These are phyloP conservation scores for Asterophora lycoperdoides DNA, from an alignment of 768 basidiomycete species.

Conservation along the genomic window DNA sequence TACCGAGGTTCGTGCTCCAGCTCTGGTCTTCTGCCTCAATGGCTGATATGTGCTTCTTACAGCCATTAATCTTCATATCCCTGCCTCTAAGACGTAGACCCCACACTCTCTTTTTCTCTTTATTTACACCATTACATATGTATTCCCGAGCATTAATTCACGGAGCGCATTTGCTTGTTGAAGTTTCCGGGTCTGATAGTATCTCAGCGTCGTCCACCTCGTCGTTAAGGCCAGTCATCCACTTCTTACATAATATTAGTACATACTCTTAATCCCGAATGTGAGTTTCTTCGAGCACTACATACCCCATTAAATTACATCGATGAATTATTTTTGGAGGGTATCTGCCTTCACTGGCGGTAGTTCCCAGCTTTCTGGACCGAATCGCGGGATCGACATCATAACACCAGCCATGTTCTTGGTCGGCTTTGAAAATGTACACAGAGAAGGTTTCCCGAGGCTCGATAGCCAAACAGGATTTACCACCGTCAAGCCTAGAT, in stretches of 20 bases:
- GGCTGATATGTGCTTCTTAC: conserved; percentile 7
- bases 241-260: too few species aligned
- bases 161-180: neutral
- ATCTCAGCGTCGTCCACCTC: neutral
- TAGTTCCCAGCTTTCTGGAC: conserved; percentile 82
- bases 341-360: conserved; percentile 57
- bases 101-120: conserved; percentile 7
- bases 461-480: conserved; percentile 86
- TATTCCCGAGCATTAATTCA: conserved; percentile 15
- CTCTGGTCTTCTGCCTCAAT: neutral
- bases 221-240: neutral
- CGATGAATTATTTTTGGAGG: too few species aligned
- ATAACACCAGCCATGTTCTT: conserved; percentile 63
- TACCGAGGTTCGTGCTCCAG: conserved; percentile 62
- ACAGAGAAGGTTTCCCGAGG: conserved; percentile 74
- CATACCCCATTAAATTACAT: neutral
- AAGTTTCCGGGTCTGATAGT: neutral
- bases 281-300: neutral
- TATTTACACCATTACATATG: conserved; percentile 15
- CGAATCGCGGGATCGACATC: conserved; percentile 82
- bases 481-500: conserved; percentile 71
- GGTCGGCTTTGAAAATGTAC: conserved; percentile 84
- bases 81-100: conserved; percentile 68
- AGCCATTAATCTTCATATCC: conserved; percentile 91
- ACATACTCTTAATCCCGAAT: too few species aligned